Percentiles rank a stretch among this genome's conserved stretches.
Conservation (phyloP, 192 early-diverging fungal genomes). For the Entomortierella chlamydospora region DNA sequence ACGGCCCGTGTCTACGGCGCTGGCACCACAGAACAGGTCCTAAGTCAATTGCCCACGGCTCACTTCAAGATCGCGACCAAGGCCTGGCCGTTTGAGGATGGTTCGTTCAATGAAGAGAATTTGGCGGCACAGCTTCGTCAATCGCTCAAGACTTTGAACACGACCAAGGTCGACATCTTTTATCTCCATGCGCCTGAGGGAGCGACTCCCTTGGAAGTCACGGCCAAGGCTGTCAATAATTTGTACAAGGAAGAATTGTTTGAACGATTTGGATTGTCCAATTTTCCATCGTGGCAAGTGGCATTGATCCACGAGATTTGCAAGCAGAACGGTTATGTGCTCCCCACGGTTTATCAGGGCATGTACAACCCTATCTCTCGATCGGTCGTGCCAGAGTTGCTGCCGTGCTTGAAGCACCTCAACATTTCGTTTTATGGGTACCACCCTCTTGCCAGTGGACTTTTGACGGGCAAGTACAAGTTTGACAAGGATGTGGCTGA, state of each 20-base stretch:
- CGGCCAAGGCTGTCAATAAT: conserved; percentile 65
- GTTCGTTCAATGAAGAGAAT: conserved; percentile 46
- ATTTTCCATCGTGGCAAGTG: conserved; percentile 55
- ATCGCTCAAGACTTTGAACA: too few species aligned
- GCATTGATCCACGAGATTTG: conserved; percentile 48
- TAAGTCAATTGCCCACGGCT: not conserved
- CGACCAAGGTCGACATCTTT: conserved; percentile 67
- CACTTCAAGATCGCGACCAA: conserved; percentile 66
- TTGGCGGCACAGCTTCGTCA: too few species aligned
- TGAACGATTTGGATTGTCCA: conserved; percentile 53
- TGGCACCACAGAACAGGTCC: conserved; percentile 60
- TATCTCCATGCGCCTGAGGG: conserved; percentile 73
- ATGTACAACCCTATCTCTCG: conserved; percentile 50
- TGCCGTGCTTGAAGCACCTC: conserved; percentile 66
- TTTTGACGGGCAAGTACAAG: too few species aligned
- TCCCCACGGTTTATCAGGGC: conserved; percentile 56
- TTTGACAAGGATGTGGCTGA: too few species aligned
- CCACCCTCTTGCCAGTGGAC: conserved; percentile 63
- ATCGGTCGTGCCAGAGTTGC: conserved; percentile 53
- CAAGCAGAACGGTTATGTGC: conserved; percentile 52
- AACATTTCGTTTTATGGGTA: conserved; percentile 71
- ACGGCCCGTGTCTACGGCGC: conserved; percentile 59
- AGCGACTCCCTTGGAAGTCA: conserved; percentile 63
- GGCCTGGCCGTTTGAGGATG: conserved; percentile 69
- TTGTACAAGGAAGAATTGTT: conserved; percentile 67